Base-by-base conservation (phyloP, 2,329 filamentous ascomycete species). In the Ilyonectria mors-panacis region DNA sequence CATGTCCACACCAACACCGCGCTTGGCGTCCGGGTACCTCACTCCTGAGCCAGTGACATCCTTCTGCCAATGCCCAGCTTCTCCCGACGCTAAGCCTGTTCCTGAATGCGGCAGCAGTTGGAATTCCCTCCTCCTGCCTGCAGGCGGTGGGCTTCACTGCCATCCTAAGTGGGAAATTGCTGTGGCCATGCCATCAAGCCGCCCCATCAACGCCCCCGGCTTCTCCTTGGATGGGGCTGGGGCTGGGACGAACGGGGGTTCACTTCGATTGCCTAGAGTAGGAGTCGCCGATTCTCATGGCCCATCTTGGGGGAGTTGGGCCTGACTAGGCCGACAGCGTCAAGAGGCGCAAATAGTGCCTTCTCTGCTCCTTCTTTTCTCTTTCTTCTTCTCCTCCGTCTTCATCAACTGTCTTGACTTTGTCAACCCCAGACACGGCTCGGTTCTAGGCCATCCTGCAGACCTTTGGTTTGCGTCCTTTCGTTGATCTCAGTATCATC, bases 381-480 rank as follows among this genome's bases (percentile, higher is more conserved):
- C 84, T 83, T 2, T 87, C 83, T 59, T 68, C 51, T 61, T 48
- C 60, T 50, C 45, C 51, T 71, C 42, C 63, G 54, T 48, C 42
- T 67, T 67, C 54, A 71, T 73, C 70, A 74, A 72, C 64, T 68
- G 66, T 73, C 59, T 66, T 71, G 65, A 61, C 67, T 72, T 70
- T 73, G 65, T 74, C 64, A 73, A 71, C 61, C 63, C 59, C 60
- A 70, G 73, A 79, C 73, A 78, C 72, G 71, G 73, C 72, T 77
- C 70, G 71, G 76, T 78, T 57, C 70, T 63, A 74, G 70, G 73
- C 76, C 77, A 71, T 42, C 48, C 73, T 80, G 80, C 77, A 77
- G 70, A 77, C 79, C 58, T 70, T 70, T 74, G 76, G 78, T 81
- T 79, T 81, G 77, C 78, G 80, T 81, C 78, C 79, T 75, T 80